Evolutionary conservation across 2,329 filamentous ascomycete genomes (phyloP).

Genomic region (Calonectria honghensis): DNA sequence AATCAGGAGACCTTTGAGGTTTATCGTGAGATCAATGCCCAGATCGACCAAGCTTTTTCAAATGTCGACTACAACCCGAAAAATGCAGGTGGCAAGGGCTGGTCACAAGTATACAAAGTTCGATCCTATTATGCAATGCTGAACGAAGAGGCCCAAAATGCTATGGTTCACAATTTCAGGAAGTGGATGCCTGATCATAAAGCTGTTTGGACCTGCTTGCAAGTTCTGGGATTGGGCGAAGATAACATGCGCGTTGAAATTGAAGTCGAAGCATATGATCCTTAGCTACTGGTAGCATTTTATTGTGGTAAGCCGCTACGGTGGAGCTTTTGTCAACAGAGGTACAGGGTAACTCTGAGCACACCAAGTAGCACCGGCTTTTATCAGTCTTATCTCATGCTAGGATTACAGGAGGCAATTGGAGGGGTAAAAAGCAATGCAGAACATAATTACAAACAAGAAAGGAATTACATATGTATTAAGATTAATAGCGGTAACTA

Average conservation of each 20-base stretch:
- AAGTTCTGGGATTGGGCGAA: background rate
- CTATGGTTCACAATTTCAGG: background rate
- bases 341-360: too few species aligned
- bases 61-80: background rate
- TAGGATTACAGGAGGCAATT: too few species aligned
- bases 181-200: conserved; percentile 17
- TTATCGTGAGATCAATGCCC: conserved; percentile 4
- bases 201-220: conserved; percentile 4
- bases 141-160: background rate
- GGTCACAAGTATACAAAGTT: conserved; percentile 10
- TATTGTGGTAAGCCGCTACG: too few species aligned
- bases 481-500: conserved; percentile 3
- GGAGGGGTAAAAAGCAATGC: too few species aligned
- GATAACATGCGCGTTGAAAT: conserved; percentile 20
- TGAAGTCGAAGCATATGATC: conserved; percentile 2
- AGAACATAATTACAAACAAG: too few species aligned
- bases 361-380: too few species aligned
- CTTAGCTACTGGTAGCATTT: background rate
- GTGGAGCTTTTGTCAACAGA: too few species aligned
- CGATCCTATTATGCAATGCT: conserved; percentile 13
- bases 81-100: conserved; percentile 11
- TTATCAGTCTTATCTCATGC: too few species aligned
- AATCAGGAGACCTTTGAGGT: background rate
- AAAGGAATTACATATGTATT: too few species aligned
- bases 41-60: conserved; percentile 4